These are phyloP conservation scores for Raphanus sativus DNA, from an alignment of 345 rosid species.

Conservation along the genomic window DNA sequence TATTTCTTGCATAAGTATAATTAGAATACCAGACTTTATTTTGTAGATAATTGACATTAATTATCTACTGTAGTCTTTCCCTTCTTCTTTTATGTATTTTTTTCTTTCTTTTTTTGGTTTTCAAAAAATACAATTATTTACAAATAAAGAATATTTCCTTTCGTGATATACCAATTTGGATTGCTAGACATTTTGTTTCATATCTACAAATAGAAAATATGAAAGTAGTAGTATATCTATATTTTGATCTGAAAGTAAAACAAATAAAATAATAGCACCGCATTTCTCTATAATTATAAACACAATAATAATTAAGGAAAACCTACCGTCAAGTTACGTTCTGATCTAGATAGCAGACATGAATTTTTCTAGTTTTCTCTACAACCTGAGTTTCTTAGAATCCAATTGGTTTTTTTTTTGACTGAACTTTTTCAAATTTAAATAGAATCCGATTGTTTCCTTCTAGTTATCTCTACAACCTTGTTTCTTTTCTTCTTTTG, in stretches of 20 bases:
- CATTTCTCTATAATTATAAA: not conserved
- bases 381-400: not conserved
- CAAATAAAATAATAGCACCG: not conserved
- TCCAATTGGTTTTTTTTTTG: not conserved
- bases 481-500: not conserved
- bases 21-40: too few relatives aligned
- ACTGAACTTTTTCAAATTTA: too few relatives aligned
- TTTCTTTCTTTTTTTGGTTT: too few relatives aligned
- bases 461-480: not conserved
- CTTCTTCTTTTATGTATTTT: too few relatives aligned
- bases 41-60: too few relatives aligned
- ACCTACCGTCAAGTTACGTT: not conserved
- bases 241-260: not conserved
- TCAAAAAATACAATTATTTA: too few relatives aligned
- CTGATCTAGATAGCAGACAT: not conserved
- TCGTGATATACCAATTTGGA: too few relatives aligned
- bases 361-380: not conserved
- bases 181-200: not conserved
- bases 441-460: not conserved
- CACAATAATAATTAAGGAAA: not conserved
- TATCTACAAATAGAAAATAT: not conserved
- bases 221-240: not conserved
- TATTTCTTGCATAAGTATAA: too few relatives aligned
- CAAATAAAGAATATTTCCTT: too few relatives aligned
- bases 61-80: too few relatives aligned